Base-by-base conservation (phyloP, 2,329 filamentous ascomycete species). In the Blastomyces parvus region DNA sequence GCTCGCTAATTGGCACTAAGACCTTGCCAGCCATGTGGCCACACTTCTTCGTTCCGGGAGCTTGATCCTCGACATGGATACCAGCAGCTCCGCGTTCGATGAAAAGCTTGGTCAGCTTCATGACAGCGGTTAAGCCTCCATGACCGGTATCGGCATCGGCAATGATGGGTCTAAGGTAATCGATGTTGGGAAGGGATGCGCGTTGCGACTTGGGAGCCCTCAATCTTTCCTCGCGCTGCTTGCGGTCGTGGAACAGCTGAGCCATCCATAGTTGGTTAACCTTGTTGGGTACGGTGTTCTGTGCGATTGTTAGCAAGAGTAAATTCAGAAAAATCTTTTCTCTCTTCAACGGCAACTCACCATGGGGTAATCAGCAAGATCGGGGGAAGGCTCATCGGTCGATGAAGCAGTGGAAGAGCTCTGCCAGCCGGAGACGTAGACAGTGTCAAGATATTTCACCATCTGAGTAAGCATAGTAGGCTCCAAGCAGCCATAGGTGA, bases 1-100 rank as follows among this genome's bases (percentile, higher is more conserved):
- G 94, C 81, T 99, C 94, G 78, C 86, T 90, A 74, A 97, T 95
- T 60, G 94, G 94, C 61, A 99, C 94, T 65, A 99, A 83, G 53
- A 97, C 94, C 81, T 97, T 97, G 73, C 94, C 94, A 68, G 94
- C 94, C 94, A 97, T 97, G 80, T 97, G 94, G 67, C 94, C 94
- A 77, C 94, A 99, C 85, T 99, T 99, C 86, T 99, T 99, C 59
- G 94, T 97, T 62, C 94, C 94, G 2, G 94, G 93, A 3, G 94
- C 93, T 79, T 97, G 94, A 76, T 99, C 94, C 79, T 99, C 94
- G 70, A 99, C 97, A 79, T 99, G 94, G 72, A 99, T 97, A 69
- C 94, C 94, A 52, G 94, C 94, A 56, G 94, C 94, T 70, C 94
- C 94, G 78, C 92, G 91, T 82, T 99, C 94, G 68, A 97, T 80